Conservation (phyloP, 306 rosid genomes). For the Geum urbanum region DNA sequence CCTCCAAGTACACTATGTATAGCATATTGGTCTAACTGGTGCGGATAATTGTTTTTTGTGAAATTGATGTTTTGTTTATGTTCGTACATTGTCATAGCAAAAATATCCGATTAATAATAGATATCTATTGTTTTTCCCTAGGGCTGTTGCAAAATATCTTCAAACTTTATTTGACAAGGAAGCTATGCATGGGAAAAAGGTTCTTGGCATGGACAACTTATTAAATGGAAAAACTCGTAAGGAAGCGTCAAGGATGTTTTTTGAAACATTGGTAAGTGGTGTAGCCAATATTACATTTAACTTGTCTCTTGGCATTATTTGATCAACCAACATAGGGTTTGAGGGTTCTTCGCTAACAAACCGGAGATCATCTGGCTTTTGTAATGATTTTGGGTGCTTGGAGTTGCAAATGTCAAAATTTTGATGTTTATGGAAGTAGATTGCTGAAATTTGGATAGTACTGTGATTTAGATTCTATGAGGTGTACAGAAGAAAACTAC, state of each 20-base stretch:
- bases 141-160: constrained; percentile 96
- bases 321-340: not conserved
- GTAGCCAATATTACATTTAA: not conserved
- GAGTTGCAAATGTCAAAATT: not conserved
- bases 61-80: not conserved
- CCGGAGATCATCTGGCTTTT: not conserved
- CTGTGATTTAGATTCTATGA: not conserved
- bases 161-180: constrained; percentile 82
- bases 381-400: not conserved
- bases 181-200: constrained; percentile 50
- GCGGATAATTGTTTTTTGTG: not conserved
- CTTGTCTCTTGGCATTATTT: not conserved
- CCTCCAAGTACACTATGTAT: not conserved
- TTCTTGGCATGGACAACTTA: constrained; percentile 64
- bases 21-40: not conserved
- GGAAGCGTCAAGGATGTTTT: constrained; percentile 80
- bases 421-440: not conserved
- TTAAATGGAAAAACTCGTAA: constrained; percentile 65
- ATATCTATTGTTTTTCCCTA: constrained; percentile 26
- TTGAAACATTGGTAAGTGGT: constrained; percentile 69
- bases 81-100: not conserved
- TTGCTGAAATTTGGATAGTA: not conserved
- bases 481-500: not conserved
- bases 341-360: too few species aligned
- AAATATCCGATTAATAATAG: not conserved